Conservation (phyloP, 2,329 filamentous ascomycete species). For the Cladosporium sp. region DNA sequence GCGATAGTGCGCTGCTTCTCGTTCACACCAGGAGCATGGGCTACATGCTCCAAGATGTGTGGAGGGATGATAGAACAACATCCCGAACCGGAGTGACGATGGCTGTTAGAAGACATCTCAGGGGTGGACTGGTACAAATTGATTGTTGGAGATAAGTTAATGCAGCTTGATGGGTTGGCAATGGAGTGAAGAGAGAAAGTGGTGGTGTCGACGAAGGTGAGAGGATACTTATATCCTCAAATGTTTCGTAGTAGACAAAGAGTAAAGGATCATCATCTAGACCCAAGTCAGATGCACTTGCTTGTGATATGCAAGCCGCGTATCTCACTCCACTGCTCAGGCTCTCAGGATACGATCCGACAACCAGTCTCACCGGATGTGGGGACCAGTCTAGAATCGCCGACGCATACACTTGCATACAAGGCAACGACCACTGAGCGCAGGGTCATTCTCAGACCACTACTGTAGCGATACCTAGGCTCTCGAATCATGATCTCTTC, state of each 20-base stretch:
- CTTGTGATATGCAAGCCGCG: background rate
- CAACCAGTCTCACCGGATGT: background rate
- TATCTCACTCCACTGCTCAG: background rate
- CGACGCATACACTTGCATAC: background rate
- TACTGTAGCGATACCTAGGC: background rate
- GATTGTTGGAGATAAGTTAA: background rate
- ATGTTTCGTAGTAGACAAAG: background rate
- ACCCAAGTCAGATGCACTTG: background rate
- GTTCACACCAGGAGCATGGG: background rate
- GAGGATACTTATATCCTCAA: background rate
- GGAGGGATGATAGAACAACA: conserved; percentile 6
- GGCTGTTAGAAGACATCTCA: background rate
- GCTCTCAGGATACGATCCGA: background rate
- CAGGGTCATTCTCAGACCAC: background rate
- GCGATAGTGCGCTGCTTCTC: background rate
- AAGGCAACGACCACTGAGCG: background rate
- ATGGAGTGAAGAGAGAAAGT: background rate
- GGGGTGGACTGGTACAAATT: background rate
- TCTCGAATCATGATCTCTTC: background rate
- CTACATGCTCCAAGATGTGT: conserved; percentile 9
- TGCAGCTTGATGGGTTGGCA: background rate
- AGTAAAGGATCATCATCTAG: background rate
- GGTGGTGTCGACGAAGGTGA: background rate
- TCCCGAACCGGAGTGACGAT: background rate
- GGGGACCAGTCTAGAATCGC: background rate